Evolutionary conservation across 1,284 basidiomycete species (phyloP).

Genomic region (Sporisorium graminicola): DNA sequence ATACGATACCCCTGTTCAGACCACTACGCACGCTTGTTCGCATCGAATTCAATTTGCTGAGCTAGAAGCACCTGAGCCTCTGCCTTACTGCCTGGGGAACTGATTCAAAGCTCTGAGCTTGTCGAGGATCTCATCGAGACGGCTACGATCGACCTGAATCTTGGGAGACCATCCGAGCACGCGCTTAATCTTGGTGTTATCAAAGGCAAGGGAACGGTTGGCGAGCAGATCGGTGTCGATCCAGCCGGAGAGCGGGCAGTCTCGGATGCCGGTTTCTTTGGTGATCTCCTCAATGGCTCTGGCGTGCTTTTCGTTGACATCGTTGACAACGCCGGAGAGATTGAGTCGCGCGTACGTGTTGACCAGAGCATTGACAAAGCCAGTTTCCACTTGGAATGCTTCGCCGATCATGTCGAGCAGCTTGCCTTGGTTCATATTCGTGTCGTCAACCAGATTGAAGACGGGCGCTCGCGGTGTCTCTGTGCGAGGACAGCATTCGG

Average conservation of each 20-base stretch:
- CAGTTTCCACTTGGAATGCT: constrained; percentile 45
- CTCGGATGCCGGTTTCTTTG: constrained; percentile 10
- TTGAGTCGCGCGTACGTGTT: constrained; percentile 48
- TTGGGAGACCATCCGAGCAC: constrained; percentile 43
- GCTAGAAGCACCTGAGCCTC: neutral
- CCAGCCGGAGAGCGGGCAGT: constrained; percentile 18
- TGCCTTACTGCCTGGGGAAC: constrained; percentile 11
- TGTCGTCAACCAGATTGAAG: constrained; percentile 60
- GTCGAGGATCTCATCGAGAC: constrained; percentile 32
- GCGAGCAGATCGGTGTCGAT: constrained; percentile 46
- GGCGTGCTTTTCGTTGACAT: constrained; percentile 56
- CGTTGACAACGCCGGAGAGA: constrained; percentile 42
- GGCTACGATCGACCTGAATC: constrained; percentile 9
- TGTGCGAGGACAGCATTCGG: constrained; percentile 41
- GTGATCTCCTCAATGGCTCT: constrained; percentile 25
- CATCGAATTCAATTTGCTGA: neutral
- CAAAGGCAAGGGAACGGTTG: constrained; percentile 40
- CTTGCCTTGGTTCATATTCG: constrained; percentile 50
- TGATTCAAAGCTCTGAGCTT: constrained; percentile 26
- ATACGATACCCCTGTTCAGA: neutral
- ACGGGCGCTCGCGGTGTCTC: constrained; percentile 51
- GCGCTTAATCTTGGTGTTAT: constrained; percentile 41
- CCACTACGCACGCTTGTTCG: neutral
- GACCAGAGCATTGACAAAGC: constrained; percentile 51
- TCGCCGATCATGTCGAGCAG: constrained; percentile 42